Base-by-base conservation (phyloP, 2,329 filamentous ascomycete genomes). In the Septoria linicola region DNA sequence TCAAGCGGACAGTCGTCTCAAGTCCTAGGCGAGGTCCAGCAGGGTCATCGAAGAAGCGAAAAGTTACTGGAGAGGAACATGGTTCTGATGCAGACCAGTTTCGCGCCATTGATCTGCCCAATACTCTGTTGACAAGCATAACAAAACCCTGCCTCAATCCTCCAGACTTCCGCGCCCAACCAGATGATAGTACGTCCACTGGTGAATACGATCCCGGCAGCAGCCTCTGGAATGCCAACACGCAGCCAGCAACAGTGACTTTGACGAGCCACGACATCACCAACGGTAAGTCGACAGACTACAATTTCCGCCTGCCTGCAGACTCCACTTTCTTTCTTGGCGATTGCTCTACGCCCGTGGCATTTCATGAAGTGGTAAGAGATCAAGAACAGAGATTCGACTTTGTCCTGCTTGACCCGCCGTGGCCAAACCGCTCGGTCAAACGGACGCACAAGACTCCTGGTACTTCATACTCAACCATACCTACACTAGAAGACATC, bases 371-470 rank as follows among this genome's bases (percentile, higher is more conserved):
- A 1, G 63, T 68, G n/a, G 63, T 75, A 21, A 62, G 67, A 19
- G 45, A 60, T 17, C 59, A 71, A 41, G 68, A 72, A 6, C 59
- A 66, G n/a, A 62, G 66, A 5, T 90, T 92, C 67, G 74, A 87
- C 57, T 72, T 91, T 37, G 74, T 91, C 31, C 67, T 90, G 6
- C 72, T 91, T 16, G 88, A 92, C 64, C 88, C 88, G 2, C 88
- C 88, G 1, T 92, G 88, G 88, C 87, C 88, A 0, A 92, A 89
- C 64, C 80, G 83, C 39, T 91, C 87, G 4, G 88, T 82, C 11
- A 79, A 79, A 59, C 83, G 80, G 72, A 70, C 76, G 57, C 80
- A 82, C 65, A 63, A 70, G 58, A 67, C 66, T 5, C 53, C 59
- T 11, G 58, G 58, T 14, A 52, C 52, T 7, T 62, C 60, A 3